A percentile compares a stretch with the other conserved stretches of the same genome.
Conservation (phyloP, 116 monocot species). For the Dioscorea cayenensis region DNA sequence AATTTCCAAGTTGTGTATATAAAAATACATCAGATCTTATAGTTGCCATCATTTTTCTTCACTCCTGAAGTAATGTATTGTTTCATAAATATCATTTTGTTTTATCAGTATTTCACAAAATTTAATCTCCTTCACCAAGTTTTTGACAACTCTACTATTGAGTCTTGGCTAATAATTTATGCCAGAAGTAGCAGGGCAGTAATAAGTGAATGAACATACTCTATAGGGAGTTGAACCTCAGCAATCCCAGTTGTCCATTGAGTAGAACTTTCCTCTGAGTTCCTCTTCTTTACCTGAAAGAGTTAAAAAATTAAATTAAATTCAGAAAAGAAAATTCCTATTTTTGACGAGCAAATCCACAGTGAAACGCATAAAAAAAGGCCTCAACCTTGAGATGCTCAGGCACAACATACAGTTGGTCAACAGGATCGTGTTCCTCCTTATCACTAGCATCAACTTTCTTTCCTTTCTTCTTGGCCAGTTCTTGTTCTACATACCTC, state of each 20-base stretch:
- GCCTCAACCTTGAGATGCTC: slow-evolving; percentile 77
- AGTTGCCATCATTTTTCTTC: no score
- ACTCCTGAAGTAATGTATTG: no score
- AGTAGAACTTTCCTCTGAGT: slow-evolving; percentile 93
- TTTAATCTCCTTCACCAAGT: no score
- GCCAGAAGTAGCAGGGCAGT: not conserved
- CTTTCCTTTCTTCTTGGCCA: slow-evolving; percentile 76
- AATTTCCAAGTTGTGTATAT: no score
- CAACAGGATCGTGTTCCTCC: slow-evolving; percentile 63
- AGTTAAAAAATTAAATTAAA: not conserved
- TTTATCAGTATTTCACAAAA: no score
- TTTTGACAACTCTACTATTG: no score
- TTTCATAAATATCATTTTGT: no score
- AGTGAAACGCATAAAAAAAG: not conserved
- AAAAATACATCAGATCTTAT: no score
- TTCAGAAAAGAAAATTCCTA: not conserved
- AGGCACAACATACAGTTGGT: slow-evolving; percentile 80
- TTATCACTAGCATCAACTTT: slow-evolving; percentile 39
- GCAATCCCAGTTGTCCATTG: slow-evolving; percentile 99
- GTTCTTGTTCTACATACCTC: slow-evolving; percentile 85
- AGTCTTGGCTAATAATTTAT: no score
- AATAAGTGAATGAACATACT: slow-evolving; percentile 25
- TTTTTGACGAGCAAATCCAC: not conserved
- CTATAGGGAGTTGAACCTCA: slow-evolving; percentile 91
- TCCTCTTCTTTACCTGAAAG: slow-evolving; percentile 83